These are phyloP conservation scores for Dactylorhiza incarnata DNA, from an alignment of 106 monocot species.

Conservation along the genomic window DNA sequence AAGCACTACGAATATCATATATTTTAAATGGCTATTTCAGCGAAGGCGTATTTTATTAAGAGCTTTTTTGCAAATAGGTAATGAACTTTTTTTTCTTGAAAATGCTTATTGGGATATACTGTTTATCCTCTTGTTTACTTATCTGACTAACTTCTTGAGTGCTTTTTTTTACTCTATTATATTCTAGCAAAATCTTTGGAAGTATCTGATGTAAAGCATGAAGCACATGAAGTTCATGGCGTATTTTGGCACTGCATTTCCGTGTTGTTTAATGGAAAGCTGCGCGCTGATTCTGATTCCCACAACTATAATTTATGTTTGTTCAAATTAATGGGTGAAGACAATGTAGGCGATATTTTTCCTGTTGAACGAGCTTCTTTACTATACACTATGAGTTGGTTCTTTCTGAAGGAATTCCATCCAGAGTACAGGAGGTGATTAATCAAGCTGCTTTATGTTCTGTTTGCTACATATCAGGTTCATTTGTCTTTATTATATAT, in stretches of 20 bases:
- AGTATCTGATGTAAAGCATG: constrained; percentile 18
- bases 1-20: constrained; percentile 33
- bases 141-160: background rate
- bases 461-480: background rate
- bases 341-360: constrained; percentile 32
- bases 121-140: background rate
- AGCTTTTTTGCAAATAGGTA: constrained; percentile 59
- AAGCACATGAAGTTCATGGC: constrained; percentile 56
- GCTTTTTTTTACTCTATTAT: background rate
- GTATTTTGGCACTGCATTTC: constrained; percentile 55
- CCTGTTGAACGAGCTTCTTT: constrained; percentile 54
- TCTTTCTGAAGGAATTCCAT: constrained; percentile 43
- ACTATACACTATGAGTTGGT: constrained; percentile 57
- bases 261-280: constrained; percentile 32
- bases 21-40: constrained; percentile 44
- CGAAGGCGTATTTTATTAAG: constrained; percentile 26
- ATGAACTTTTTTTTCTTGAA: background rate
- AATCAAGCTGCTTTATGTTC: constrained; percentile 3
- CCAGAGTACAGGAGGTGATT: constrained; percentile 38
- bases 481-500: background rate
- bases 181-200: constrained; percentile 44
- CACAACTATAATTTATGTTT: constrained; percentile 17
- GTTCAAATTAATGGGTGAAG: constrained; percentile 36
- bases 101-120: background rate
- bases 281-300: constrained; percentile 6